Conservation (phyloP, 106 monocot species). For the Narthecium ossifragum region DNA sequence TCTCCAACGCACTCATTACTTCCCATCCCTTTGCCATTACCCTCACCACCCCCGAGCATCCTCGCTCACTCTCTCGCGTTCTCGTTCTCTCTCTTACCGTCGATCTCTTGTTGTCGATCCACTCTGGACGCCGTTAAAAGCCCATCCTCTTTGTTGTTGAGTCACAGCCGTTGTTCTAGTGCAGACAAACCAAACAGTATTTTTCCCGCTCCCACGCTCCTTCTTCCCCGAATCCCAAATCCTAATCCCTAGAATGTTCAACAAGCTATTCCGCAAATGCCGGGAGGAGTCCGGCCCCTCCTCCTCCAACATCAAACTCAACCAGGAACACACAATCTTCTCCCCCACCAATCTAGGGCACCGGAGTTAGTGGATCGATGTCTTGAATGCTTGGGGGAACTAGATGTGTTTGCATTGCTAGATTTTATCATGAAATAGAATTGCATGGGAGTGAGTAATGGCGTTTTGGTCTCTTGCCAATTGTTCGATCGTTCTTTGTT, state of each 20-base stretch:
- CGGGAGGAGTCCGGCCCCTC: conserved; percentile 14
- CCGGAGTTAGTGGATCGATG: background rate
- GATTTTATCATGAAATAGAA: background rate
- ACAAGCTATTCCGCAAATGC: conserved; percentile 40
- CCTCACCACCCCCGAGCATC: too few relatives aligned
- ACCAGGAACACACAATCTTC: conserved; percentile 27
- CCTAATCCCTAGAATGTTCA: conserved; percentile 36
- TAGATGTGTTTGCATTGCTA: background rate
- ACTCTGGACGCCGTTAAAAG: too few relatives aligned
- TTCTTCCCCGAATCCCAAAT: too few relatives aligned
- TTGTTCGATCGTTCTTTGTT: conserved; percentile 1
- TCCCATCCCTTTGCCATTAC: too few relatives aligned
- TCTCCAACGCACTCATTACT: too few relatives aligned
- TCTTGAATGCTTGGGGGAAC: background rate
- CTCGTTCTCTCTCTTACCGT: too few relatives aligned
- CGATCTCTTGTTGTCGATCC: too few relatives aligned
- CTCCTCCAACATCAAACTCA: conserved; percentile 18
- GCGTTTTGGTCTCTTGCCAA: background rate
- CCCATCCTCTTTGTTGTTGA: too few relatives aligned
- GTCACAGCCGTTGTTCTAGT: too few relatives aligned
- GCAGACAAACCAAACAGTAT: too few relatives aligned
- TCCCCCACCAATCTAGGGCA: background rate
- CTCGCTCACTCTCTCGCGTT: too few relatives aligned
- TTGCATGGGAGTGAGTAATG: background rate
- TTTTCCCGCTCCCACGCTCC: too few relatives aligned